Evolutionary conservation across 2,329 filamentous ascomycete genomes (phyloP).

Genomic region (Sphaerostilbella broomeana): DNA sequence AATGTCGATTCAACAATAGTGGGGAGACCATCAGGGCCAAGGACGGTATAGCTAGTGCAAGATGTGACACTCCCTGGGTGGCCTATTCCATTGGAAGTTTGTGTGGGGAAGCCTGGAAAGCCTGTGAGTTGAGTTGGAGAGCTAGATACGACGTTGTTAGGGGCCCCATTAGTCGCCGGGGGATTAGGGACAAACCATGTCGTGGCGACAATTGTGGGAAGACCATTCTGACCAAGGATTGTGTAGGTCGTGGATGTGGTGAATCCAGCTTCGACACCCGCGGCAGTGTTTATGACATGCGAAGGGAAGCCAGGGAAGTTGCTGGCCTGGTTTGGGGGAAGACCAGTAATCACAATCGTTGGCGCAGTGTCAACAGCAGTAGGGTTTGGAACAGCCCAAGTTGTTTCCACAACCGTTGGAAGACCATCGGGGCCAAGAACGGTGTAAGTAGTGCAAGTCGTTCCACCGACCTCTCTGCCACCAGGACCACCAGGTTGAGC

Average conservation of each 20-base stretch:
- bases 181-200: slow-evolving; percentile 25
- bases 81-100: slow-evolving; percentile 10
- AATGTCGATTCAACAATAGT: slow-evolving; percentile 28
- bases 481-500: too few species aligned
- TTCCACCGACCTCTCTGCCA: slow-evolving; percentile 15
- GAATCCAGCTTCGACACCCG: slow-evolving; percentile 16
- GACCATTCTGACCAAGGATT: slow-evolving; percentile 22
- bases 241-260: slow-evolving; percentile 25
- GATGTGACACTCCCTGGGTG: slow-evolving; percentile 17
- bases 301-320: slow-evolving; percentile 18
- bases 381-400: too few species aligned
- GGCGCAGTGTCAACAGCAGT: too few species aligned
- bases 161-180: slow-evolving; percentile 13
- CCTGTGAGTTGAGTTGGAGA: slow-evolving; percentile 1
- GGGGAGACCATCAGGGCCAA: slow-evolving; percentile 23
- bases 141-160: slow-evolving; percentile 5
- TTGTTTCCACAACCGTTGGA: slow-evolving; percentile 26
- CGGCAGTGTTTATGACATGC: slow-evolving; percentile 9
- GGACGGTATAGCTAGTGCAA: slow-evolving; percentile 24
- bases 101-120: slow-evolving; percentile 13
- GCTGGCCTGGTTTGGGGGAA: too few species aligned
- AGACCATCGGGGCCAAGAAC: slow-evolving; percentile 23
- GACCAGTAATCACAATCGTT: too few species aligned
- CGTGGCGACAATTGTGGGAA: slow-evolving; percentile 24
- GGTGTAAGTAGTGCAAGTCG: slow-evolving; percentile 24